A percentile compares a stretch with the other conserved stretches of the same genome.
These are phyloP conservation scores for Corymbia calophylla DNA, from an alignment of 441 rosid species.

Conservation along the genomic window DNA sequence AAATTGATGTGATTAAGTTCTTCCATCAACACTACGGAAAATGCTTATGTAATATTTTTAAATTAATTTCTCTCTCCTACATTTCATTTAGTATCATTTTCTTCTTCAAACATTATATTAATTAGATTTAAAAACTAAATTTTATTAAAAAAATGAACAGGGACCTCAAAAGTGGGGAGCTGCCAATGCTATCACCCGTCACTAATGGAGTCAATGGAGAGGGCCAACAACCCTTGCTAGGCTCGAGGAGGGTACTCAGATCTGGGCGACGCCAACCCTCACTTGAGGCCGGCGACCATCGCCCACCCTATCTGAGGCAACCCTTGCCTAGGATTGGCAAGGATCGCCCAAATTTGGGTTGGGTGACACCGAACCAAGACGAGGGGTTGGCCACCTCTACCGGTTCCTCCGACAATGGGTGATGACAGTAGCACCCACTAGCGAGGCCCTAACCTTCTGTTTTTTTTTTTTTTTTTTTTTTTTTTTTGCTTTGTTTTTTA, in stretches of 20 bases:
- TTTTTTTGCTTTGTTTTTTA: too few species aligned
- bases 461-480: too few species aligned
- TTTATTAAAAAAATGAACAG: too few species aligned
- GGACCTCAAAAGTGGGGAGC: too few species aligned
- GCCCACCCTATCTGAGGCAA: too few species aligned
- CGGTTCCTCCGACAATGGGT: fast-evolving
- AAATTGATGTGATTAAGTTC: not conserved
- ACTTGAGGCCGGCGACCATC: too few species aligned
- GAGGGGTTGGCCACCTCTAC: not conserved
- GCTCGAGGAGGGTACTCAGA: not conserved
- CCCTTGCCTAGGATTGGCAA: too few species aligned
- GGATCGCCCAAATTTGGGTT: too few species aligned
- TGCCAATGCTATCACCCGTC: too few species aligned
- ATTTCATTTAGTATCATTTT: not conserved
- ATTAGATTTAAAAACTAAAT: not conserved
- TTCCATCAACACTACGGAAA: not conserved
- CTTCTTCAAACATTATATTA: not conserved
- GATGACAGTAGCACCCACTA: too few species aligned
- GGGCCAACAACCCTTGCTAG: not conserved
- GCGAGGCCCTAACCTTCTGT: not conserved
- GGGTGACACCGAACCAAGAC: not conserved
- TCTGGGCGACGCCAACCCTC: too few species aligned
- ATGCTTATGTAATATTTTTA: too few species aligned
- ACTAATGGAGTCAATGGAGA: fast-evolving
- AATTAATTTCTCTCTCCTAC: not conserved